Conservation (phyloP, 768 basidiomycete genomes). For the Trametes gibbosa region DNA sequence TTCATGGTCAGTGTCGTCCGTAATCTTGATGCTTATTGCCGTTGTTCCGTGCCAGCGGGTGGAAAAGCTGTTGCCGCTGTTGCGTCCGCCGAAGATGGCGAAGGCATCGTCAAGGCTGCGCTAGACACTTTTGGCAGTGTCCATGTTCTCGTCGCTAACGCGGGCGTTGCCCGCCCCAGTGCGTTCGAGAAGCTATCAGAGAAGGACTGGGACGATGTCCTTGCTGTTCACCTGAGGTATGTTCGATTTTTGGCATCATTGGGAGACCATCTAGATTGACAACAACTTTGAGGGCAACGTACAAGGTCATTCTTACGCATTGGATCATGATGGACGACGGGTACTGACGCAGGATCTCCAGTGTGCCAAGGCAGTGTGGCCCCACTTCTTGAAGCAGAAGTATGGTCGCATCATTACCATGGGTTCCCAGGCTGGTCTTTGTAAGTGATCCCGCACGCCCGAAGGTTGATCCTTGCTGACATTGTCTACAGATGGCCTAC, state of each 20-base stretch:
- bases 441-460: slow-evolving; percentile 44
- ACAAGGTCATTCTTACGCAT: slow-evolving; percentile 53
- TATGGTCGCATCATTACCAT: slow-evolving; percentile 95
- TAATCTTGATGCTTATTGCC: neutral
- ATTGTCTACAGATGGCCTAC: slow-evolving; percentile 72
- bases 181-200: slow-evolving; percentile 87
- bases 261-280: neutral
- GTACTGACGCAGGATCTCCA: slow-evolving; percentile 28
- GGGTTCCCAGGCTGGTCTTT: slow-evolving; percentile 89
- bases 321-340: neutral
- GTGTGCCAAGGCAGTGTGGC: slow-evolving; percentile 96
- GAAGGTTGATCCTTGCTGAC: neutral
- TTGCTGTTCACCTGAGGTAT: slow-evolving; percentile 78
- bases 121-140: slow-evolving; percentile 84
- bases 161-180: slow-evolving; percentile 92
- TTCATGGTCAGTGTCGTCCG: neutral
- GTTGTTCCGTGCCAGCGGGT: slow-evolving; percentile 51
- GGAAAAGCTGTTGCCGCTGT: slow-evolving; percentile 84
- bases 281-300: slow-evolving; percentile 60
- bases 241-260: neutral
- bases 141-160: slow-evolving; percentile 89
- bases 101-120: slow-evolving; percentile 82
- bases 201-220: slow-evolving; percentile 91
- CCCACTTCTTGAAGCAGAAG: slow-evolving; percentile 93
- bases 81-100: slow-evolving; percentile 90